Conservation (phyloP, 148 eudicot genomes). For the Mesembryanthemum crystallinum region DNA sequence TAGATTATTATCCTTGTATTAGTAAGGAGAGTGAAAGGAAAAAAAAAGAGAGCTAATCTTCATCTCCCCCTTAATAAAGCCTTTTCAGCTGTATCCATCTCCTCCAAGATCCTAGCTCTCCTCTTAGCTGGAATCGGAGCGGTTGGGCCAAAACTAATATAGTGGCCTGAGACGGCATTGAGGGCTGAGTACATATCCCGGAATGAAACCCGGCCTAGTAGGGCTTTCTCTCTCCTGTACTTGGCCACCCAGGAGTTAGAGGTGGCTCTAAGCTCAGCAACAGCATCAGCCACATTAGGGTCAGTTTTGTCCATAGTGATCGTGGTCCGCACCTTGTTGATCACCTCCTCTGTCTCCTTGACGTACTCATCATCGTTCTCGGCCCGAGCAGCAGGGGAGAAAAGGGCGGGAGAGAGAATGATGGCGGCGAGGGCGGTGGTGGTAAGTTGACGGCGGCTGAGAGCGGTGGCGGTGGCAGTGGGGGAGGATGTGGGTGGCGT, state of each 20-base stretch:
- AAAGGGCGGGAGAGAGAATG: constrained; percentile 19
- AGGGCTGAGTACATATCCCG: constrained; percentile 93
- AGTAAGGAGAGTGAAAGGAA: background rate
- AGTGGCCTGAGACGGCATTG: constrained; percentile 94
- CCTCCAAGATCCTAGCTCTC: constrained; percentile 80
- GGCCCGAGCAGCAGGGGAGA: constrained; percentile 43
- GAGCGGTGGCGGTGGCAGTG: constrained; percentile 12
- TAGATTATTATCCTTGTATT: background rate
- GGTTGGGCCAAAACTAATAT: constrained; percentile 85
- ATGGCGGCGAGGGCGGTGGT: constrained; percentile 30
- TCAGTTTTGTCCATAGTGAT: constrained; percentile 60
- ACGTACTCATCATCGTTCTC: constrained; percentile 72
- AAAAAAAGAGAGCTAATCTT: background rate
- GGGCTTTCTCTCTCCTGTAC: constrained; percentile 78
- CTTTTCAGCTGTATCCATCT: constrained; percentile 91
- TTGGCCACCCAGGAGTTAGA: constrained; percentile 96
- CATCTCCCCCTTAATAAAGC: constrained; percentile 79
- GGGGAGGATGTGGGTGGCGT: constrained; percentile 20
- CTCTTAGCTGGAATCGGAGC: constrained; percentile 85
- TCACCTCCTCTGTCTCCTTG: constrained; percentile 78
- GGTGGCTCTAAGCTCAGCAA: constrained; percentile 66
- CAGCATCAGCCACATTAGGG: constrained; percentile 72
- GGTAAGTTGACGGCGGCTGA: constrained; percentile 44
- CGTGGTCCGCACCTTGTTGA: constrained; percentile 66
- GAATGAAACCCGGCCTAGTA: constrained; percentile 73